A percentile compares a stretch with the other conserved stretches of the same genome.
phyloP scores from a whole-genome alignment of 1,284 basidiomycete species.

The Ustilago sp. region DNA sequence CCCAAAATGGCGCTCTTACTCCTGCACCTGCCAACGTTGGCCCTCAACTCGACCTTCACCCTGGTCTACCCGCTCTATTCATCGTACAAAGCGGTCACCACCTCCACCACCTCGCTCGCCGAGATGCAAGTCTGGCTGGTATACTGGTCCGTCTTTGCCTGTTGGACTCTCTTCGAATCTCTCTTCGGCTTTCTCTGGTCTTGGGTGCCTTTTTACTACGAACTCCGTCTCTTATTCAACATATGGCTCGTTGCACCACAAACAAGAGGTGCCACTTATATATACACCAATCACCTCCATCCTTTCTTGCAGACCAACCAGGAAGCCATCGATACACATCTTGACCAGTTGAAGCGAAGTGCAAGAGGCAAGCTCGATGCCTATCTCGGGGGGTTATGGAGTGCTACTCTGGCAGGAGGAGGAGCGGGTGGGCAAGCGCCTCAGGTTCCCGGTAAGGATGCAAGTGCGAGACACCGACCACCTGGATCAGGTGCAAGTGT shows the following conservation, averaged over 20 bases:
- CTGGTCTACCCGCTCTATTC: constrained; percentile 62
- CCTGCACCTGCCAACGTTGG: constrained; percentile 55
- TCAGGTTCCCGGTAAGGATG: constrained; percentile 12
- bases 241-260: constrained; percentile 66
- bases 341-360: constrained; percentile 71
- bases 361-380: constrained; percentile 13
- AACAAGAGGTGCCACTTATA: constrained; percentile 78
- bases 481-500: constrained; percentile 10
- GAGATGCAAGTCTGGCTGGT: constrained; percentile 65
- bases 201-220: constrained; percentile 64
- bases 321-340: constrained; percentile 80
- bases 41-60: constrained; percentile 46
- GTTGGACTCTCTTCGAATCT: constrained; percentile 53
- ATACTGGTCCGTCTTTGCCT: constrained; percentile 64
- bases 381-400: constrained; percentile 23
- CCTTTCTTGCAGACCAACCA: constrained; percentile 84
- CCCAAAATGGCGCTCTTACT: constrained; percentile 48
- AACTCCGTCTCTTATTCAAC: constrained; percentile 58
- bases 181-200: constrained; percentile 61
- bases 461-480: constrained; percentile 25
- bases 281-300: constrained; percentile 81
- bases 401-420: constrained; percentile 9
- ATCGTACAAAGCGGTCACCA: constrained; percentile 60
- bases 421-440: background rate
- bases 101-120: constrained; percentile 48